Conservation (phyloP, 1,284 basidiomycete species). For the Athelia psychrophila region DNA sequence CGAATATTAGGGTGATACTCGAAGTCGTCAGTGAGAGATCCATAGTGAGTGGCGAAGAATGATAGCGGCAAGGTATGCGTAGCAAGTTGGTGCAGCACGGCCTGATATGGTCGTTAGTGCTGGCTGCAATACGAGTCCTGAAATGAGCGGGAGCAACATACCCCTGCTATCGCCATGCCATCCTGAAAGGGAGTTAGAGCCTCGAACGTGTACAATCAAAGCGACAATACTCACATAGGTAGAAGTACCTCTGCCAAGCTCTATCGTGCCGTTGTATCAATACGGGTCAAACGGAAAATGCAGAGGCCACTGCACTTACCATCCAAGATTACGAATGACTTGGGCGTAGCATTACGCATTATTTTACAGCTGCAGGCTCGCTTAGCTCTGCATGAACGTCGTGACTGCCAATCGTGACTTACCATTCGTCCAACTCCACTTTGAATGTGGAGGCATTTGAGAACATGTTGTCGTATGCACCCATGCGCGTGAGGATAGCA, state of each 20-base stretch:
- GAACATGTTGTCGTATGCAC: constrained; percentile 98
- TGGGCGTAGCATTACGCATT: constrained; percentile 86
- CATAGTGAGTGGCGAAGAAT: constrained; percentile 88
- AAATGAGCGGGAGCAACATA: constrained; percentile 28
- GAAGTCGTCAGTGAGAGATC: constrained; percentile 84
- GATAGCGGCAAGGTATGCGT: constrained; percentile 86
- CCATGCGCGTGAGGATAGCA: constrained; percentile 96
- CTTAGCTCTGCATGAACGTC: neutral
- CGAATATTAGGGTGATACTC: constrained; percentile 90
- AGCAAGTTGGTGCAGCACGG: constrained; percentile 90
- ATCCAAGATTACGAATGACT: constrained; percentile 92
- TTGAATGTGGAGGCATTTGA: constrained; percentile 94
- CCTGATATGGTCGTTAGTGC: constrained; percentile 34
- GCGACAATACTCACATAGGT: constrained; percentile 60
- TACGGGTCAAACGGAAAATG: constrained; percentile 6
- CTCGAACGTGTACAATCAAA: constrained; percentile 10
- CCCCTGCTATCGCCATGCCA: constrained; percentile 93
- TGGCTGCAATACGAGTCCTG: constrained; percentile 5
- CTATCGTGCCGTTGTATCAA: constrained; percentile 35
- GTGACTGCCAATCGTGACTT: constrained; percentile 9
- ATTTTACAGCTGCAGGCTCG: constrained; percentile 78
- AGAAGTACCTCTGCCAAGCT: constrained; percentile 87
- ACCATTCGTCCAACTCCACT: constrained; percentile 96
- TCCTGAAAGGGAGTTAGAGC: constrained; percentile 49
- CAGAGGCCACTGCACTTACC: constrained; percentile 45